Base-by-base conservation (phyloP, 2,329 filamentous ascomycete species). In the Penicillium palitans region DNA sequence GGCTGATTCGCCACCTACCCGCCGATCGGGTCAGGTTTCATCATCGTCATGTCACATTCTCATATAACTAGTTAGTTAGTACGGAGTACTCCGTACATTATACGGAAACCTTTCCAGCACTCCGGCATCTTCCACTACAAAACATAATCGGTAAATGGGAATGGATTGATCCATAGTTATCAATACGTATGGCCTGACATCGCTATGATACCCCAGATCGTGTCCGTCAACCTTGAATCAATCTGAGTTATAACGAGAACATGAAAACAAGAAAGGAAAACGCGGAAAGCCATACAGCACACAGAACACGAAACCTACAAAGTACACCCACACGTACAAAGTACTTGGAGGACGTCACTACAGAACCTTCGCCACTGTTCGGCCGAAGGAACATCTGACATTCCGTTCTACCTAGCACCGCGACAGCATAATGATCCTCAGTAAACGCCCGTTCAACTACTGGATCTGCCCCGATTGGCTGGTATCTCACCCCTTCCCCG, bases 401-500 rank as follows among this genome's bases (percentile, higher is more conserved):
- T 58, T 33, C 55, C 40, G 39, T 45, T 21, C n/a, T 25, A 25
- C 17, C n/a, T 25, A 25, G 17, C 29, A 39, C 39, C 41, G 12
- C 25, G 25, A 52, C 42, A 37, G 17, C 21, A 29, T 6, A 39
- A 29, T 10, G 29, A 44, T 44, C 55, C 35, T 37, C 37, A 58
- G 35, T 31, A 12, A 24, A 47, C 27, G 29, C 31, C 46, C 29
- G 39, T 37, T 41, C 24, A 40, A 46, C 27, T n/a, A 33, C 31
- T 21, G 51, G 57, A 21, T 49, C 13, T 6, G 39, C 54, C 54
- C 50, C 50, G 54, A 64, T 52, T 61, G 61, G 60, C 41, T 60
- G 60, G 55, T 24, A 62, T 60, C 25, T 46, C 57, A 63, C 31
- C 60, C 31, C 17, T 50, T 40, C 4, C 65, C 65, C 4, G 61